phyloP scores from a whole-genome alignment of 306 rosid genomes.

The Carpinus viminea region DNA sequence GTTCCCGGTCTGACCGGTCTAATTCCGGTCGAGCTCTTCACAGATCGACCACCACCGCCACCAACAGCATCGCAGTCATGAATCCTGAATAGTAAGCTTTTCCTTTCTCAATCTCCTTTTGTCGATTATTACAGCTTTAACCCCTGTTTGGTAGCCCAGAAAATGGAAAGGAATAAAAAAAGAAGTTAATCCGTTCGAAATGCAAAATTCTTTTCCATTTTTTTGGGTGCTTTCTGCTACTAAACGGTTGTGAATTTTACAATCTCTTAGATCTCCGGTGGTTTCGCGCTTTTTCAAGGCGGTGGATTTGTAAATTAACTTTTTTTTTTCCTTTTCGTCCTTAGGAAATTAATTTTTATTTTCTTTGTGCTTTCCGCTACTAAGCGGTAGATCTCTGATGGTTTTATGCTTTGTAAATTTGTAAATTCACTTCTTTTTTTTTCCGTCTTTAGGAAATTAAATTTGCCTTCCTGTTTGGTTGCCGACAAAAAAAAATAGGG shows the following conservation, averaged over 20 bases:
- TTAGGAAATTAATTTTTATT: too few relatives aligned
- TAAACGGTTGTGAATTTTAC: neutral
- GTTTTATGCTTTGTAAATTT: neutral
- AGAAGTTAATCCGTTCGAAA: neutral
- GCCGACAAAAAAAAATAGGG: neutral
- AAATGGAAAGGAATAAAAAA: neutral
- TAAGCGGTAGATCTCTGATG: constrained; percentile 21
- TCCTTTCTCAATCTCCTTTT: constrained; percentile 15
- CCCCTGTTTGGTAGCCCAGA: constrained; percentile 8
- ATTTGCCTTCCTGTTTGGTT: neutral
- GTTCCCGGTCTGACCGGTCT: constrained; percentile 31
- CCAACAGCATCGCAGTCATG: constrained; percentile 27
- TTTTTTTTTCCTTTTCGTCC: neutral
- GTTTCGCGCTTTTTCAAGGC: neutral
- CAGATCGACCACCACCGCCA: constrained; percentile 7
- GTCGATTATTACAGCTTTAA: neutral
- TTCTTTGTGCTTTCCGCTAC: neutral
- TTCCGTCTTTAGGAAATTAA: neutral
- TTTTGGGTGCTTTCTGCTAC: neutral
- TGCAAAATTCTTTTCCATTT: neutral
- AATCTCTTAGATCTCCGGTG: constrained; percentile 22
- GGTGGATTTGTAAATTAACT: neutral
- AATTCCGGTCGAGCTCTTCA: constrained; percentile 34
- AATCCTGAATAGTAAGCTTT: constrained; percentile 54
- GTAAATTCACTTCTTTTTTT: neutral